Evolutionary conservation across 768 basidiomycete genomes (phyloP), one percentile per base, ranked within the genome.

Genomic region (Mycena vulgaris): DNA sequence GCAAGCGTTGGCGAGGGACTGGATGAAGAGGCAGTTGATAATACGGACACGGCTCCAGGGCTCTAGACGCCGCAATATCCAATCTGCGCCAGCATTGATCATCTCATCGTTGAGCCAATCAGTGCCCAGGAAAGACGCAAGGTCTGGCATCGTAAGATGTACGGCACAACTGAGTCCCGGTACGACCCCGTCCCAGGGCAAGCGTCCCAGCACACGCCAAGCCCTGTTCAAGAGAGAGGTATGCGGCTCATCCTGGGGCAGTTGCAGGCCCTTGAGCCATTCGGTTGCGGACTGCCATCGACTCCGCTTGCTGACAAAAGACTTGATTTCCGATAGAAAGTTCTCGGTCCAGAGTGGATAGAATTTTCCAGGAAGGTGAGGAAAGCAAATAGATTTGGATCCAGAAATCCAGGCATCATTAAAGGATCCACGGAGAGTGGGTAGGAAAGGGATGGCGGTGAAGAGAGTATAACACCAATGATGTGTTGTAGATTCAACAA

Each of bases 91-190:
- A 3, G 64, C 33, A n/a, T 66, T 66, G 45, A 66, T 56, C 64
- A 66, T 66, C 17, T 66, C 64, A 35, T 66, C 64, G 16, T 66
- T 58, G 8, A 66, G 55, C 64, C 64, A 66, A 5, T 27, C 33
- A 4, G 23, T 11, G 27, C 64, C 39, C 31, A 58, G 64, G 27
- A 66, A 66, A 0, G 39, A 33, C 21, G 64, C 47, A 3, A 66
- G 25, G 37, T 58, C 56, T 17, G 25, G 25, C 4, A 55, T 35
- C 8, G 55, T 66, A 3, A 66, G 64, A 48, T 51, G 64, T 1
- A 66, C 27, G 1, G 63, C 16, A 19, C 40, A 53, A 11, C 40
- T 65, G 31, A 65, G 27, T 25, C 63, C 63, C 8, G 53, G 52
- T 6, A 62, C 48, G 1, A n/a, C 23, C 1, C 33, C 9, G 17